Evolutionary conservation across 345 rosid genomes (phyloP).

Genomic region (Hypericum androsaemum): DNA sequence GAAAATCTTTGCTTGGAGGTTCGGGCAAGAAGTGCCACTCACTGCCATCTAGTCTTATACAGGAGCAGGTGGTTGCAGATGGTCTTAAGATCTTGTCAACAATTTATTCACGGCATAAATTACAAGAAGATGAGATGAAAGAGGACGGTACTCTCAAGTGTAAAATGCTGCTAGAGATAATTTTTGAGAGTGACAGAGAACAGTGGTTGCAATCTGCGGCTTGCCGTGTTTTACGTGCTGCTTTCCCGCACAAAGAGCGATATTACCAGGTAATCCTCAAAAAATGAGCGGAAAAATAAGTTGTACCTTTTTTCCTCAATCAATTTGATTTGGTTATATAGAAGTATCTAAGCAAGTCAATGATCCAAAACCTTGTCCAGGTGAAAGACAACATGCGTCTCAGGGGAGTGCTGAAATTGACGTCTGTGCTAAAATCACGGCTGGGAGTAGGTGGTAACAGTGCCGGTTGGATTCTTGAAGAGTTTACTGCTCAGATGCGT

Average conservation of each 20-base stretch:
- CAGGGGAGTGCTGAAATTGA: constrained; percentile 86
- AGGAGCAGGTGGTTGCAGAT: constrained; percentile 91
- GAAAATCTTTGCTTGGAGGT: constrained; percentile 50
- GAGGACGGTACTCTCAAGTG: constrained; percentile 56
- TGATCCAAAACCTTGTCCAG: constrained; percentile 22
- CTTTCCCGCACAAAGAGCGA: constrained; percentile 68
- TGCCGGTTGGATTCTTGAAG: constrained; percentile 79
- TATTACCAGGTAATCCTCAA: constrained; percentile 60
- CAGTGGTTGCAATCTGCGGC: constrained; percentile 85
- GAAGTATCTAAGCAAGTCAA: neutral
- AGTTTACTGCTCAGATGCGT: constrained; percentile 91
- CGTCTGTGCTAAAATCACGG: constrained; percentile 59
- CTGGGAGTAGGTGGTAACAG: constrained; percentile 63
- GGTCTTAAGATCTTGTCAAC: constrained; percentile 77
- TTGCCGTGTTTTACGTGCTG: constrained; percentile 72
- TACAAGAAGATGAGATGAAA: constrained; percentile 47
- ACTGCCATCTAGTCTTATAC: constrained; percentile 54
- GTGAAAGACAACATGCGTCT: constrained; percentile 90
- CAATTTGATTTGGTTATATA: neutral
- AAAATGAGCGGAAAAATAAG: neutral
- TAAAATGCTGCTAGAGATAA: constrained; percentile 62
- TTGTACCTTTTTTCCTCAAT: neutral
- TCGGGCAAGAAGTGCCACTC: constrained; percentile 59
- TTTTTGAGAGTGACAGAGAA: constrained; percentile 91
- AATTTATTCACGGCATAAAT: constrained; percentile 44